Evolutionary conservation across 2,329 filamentous ascomycete genomes (phyloP).

Genomic region (Alternaria brassicae): DNA sequence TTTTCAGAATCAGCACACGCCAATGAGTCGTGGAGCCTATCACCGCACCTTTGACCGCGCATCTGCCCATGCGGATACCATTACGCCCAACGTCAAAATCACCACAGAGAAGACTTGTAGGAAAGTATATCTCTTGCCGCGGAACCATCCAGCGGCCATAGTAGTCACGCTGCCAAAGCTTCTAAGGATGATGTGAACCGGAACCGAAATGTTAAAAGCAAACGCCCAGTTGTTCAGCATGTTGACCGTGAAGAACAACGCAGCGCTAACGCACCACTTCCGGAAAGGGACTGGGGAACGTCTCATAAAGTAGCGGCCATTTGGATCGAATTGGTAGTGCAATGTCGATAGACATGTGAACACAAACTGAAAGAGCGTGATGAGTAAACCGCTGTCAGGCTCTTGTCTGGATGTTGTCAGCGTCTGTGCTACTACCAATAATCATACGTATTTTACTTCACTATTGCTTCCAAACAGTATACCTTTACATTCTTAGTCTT

Average conservation of each 20-base stretch:
- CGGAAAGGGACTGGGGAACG: slow-evolving; percentile 81
- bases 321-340: slow-evolving; percentile 56
- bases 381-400: slow-evolving; percentile 79
- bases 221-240: slow-evolving; percentile 98
- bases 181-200: slow-evolving; percentile 93
- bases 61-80: slow-evolving; percentile 89
- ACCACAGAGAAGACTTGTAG: slow-evolving; percentile 83
- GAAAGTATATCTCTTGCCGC: slow-evolving; percentile 82
- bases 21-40: neutral
- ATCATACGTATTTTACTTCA: slow-evolving; percentile 73
- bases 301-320: slow-evolving; percentile 74
- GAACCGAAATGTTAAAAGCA: slow-evolving; percentile 94
- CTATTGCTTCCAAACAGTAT: slow-evolving; percentile 93
- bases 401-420: slow-evolving; percentile 68
- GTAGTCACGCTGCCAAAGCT: slow-evolving; percentile 96
- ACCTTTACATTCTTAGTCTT: slow-evolving; percentile 63
- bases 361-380: slow-evolving; percentile 60
- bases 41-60: slow-evolving; percentile 75
- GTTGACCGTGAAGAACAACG: slow-evolving; percentile 92
- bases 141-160: slow-evolving; percentile 86
- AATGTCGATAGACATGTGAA: slow-evolving; percentile 69
- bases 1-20: slow-evolving; percentile 11
- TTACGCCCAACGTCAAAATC: slow-evolving; percentile 83
- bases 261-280: slow-evolving; percentile 87
- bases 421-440: neutral